phyloP scores from a whole-genome alignment of 306 rosid species.

The Alnus glutinosa region DNA sequence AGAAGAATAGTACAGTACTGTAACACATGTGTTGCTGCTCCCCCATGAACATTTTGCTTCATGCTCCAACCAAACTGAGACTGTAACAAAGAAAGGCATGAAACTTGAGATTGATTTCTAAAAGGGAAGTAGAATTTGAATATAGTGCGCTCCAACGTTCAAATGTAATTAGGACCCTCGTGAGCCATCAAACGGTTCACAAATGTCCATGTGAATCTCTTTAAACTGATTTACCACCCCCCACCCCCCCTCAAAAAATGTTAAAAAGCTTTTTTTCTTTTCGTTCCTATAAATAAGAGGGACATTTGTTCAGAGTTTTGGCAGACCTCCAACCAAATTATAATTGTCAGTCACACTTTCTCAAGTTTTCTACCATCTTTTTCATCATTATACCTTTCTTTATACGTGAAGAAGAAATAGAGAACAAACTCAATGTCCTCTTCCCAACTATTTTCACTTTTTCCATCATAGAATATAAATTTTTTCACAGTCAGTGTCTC shows the following conservation, averaged over 20 bases:
- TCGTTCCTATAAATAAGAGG: constrained; percentile 56
- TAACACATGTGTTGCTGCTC: no score
- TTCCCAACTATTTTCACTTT: constrained; percentile 45
- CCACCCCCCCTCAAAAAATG: constrained; percentile 11
- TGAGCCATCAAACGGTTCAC: constrained; percentile 96
- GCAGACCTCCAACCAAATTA: constrained; percentile 42
- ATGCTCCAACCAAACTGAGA: neutral
- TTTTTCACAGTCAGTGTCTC: constrained; percentile 29
- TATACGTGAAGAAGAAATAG: constrained; percentile 60
- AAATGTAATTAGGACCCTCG: constrained; percentile 61
- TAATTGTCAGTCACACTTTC: constrained; percentile 38
- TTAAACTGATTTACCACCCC: constrained; percentile 31
- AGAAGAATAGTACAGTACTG: no score
- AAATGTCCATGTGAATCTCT: constrained; percentile 76
- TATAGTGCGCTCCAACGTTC: constrained; percentile 97
- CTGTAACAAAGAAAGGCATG: constrained; percentile 7
- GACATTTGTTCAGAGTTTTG: constrained; percentile 26
- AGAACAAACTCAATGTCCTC: constrained; percentile 38
- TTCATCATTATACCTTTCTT: constrained; percentile 71
- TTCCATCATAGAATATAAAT: constrained; percentile 26
- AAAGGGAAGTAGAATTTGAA: constrained; percentile 55
- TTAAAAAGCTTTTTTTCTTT: constrained; percentile 2
- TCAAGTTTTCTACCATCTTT: constrained; percentile 24
- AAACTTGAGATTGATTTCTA: constrained; percentile 35
- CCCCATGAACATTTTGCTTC: no score